Base-by-base conservation (phyloP, 441 rosid species). In the Aleurites moluccanus region DNA sequence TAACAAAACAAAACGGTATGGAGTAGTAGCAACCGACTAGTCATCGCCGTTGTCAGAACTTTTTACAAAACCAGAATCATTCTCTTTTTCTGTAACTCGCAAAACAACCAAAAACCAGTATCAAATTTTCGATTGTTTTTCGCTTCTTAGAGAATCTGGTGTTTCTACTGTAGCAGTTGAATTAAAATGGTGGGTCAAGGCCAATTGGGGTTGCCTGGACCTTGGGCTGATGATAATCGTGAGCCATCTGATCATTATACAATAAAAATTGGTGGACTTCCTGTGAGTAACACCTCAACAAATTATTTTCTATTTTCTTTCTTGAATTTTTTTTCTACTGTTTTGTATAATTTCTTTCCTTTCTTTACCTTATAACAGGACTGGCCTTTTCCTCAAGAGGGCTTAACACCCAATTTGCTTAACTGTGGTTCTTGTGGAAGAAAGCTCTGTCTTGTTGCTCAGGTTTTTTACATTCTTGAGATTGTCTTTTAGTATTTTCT, bases 211-310 rank as follows among this genome's bases (percentile, higher is more conserved):
- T 77, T 95, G 80, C 97, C 98, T 1, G 98, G 98, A 16, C 75
- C 88, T 7, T 92, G 98, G 99, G 98, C 98, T 25, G 82, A 82
- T 50, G 86, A 90, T 59, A 80, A 83, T 61, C 83, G 89, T 0
- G 98, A 92, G 78, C 82, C 85, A 21, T 86, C 92, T 21, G 97
- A 95, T 88, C 85, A 86, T 74, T 87, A 87, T 75, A 91, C 96
- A 0, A 77, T 87, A 0, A 95, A 95, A 87, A 88, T 95, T 40
- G 97, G 98, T 4, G 99, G 98, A 55, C 75, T 89, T 62, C 98
- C 98, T n/a, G 99, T 94, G 74, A 60, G 87, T 73, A 59, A 14
- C 6, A 16, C 15, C 14, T 10, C 0, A 10, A 40, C 5, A 38
- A 38, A 38, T 38, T 38, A 38, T 38, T 38, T 38, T 38, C 40